These are phyloP conservation scores for Trametopsis cervina DNA, from an alignment of 768 basidiomycete species.

Conservation along the genomic window DNA sequence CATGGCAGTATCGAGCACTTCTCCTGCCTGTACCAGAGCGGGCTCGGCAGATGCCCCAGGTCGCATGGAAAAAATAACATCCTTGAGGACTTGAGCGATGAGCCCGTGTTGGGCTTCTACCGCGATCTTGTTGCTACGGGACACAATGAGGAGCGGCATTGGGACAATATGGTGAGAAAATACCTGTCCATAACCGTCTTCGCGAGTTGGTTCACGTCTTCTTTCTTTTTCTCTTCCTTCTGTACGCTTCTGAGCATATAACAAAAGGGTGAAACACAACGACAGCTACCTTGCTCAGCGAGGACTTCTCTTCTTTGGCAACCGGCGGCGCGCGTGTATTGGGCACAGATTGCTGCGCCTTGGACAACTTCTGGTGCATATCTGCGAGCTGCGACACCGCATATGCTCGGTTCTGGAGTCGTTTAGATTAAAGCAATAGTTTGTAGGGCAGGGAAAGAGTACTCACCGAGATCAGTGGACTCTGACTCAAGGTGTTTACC, in stretches of 20 bases:
- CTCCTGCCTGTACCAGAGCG: constrained; percentile 14
- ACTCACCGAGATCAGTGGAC: constrained; percentile 83
- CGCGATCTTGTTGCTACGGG: constrained; percentile 73
- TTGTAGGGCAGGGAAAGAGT: too few species aligned
- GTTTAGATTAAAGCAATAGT: neutral
- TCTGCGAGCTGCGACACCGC: constrained; percentile 88
- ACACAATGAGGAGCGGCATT: neutral
- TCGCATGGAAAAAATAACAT: constrained; percentile 73
- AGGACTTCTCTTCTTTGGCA: constrained; percentile 42
- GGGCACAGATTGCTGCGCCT: constrained; percentile 52
- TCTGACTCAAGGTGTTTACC: constrained; percentile 95
- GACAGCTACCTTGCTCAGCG: constrained; percentile 42
- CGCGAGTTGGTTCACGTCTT: constrained; percentile 69
- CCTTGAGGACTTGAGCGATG: constrained; percentile 90
- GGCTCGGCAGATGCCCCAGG: constrained; percentile 19
- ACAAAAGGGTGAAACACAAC: too few species aligned
- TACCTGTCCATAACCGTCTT: constrained; percentile 93
- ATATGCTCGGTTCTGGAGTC: constrained; percentile 83
- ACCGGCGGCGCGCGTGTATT: constrained; percentile 53
- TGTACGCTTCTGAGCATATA: too few species aligned
- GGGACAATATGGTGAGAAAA: neutral
- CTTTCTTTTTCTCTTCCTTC: constrained; percentile 73
- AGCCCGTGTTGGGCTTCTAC: constrained; percentile 91
- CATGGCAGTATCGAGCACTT: constrained; percentile 33
- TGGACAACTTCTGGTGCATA: constrained; percentile 82